phyloP scores from a whole-genome alignment of 306 rosid species.

The Dryas alaskensis region DNA sequence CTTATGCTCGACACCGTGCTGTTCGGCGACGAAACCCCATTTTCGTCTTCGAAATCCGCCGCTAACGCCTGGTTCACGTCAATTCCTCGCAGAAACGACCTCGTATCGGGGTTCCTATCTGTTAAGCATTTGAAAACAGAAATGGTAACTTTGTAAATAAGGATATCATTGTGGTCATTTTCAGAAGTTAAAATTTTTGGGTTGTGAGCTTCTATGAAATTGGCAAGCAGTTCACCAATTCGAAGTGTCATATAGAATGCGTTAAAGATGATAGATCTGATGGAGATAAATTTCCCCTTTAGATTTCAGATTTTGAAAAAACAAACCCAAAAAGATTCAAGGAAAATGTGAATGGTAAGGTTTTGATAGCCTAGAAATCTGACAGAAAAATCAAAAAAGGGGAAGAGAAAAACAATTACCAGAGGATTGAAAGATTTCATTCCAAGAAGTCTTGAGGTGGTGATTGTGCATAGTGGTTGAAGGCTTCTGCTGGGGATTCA shows the following conservation, averaged over 20 bases:
- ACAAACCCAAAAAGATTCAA: neutral
- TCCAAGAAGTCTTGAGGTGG: slow-evolving; percentile 39
- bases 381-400: no score
- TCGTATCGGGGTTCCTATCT: slow-evolving; percentile 54
- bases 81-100: slow-evolving; percentile 50
- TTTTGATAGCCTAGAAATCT: no score
- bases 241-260: neutral
- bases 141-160: slow-evolving; percentile 25
- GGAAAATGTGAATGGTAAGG: neutral
- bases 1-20: slow-evolving; percentile 81
- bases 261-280: slow-evolving; percentile 1
- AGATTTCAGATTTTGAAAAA: neutral
- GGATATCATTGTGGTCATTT: neutral
- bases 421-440: slow-evolving; percentile 46
- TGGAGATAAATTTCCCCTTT: neutral
- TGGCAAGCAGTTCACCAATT: neutral
- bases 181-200: neutral
- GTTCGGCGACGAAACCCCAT: slow-evolving; percentile 81
- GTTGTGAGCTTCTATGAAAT: neutral
- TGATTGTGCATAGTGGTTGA: slow-evolving; percentile 34
- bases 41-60: slow-evolving; percentile 55
- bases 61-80: slow-evolving; percentile 46
- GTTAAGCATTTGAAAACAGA: neutral
- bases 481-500: slow-evolving; percentile 47
- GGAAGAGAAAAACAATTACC: slow-evolving; percentile 31